These are phyloP conservation scores for Moesziomyces sp. DNA, from an alignment of 1,284 basidiomycete genomes.

Conservation along the genomic window DNA sequence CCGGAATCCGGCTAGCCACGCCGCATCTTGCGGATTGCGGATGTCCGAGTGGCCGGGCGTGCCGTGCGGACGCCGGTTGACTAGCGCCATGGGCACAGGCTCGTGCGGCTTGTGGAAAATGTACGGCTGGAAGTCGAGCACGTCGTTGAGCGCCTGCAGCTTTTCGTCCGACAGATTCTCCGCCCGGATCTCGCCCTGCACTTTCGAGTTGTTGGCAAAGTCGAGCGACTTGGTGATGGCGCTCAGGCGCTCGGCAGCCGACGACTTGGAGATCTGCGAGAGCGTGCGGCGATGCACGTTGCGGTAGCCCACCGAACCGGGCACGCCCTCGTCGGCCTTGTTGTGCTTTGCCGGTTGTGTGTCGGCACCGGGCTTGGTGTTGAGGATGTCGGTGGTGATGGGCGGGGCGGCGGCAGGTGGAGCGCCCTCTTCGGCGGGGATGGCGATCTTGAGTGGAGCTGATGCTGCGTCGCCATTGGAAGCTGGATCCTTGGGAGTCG, in stretches of 20 bases:
- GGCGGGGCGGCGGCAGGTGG: constrained; percentile 11
- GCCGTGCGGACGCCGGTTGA: constrained; percentile 77
- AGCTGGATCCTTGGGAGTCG: constrained; percentile 1
- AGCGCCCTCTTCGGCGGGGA: constrained; percentile 1
- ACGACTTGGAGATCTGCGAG: constrained; percentile 54
- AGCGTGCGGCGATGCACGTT: constrained; percentile 48
- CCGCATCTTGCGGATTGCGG: constrained; percentile 77
- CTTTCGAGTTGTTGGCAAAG: constrained; percentile 66
- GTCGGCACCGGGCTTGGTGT: constrained; percentile 2
- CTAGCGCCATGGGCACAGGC: constrained; percentile 79
- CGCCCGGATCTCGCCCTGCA: constrained; percentile 60
- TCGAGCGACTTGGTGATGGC: constrained; percentile 63
- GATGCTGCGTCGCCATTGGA: background rate
- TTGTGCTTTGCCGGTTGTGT: background rate
- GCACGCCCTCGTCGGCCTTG: constrained; percentile 37
- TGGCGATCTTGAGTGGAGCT: too few relatives aligned
- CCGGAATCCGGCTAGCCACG: constrained; percentile 79
- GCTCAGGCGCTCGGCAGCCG: constrained; percentile 56
- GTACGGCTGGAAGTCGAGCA: constrained; percentile 62
- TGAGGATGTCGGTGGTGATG: constrained; percentile 16
- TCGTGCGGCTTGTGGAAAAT: constrained; percentile 61
- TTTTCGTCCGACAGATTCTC: constrained; percentile 38
- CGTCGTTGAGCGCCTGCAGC: constrained; percentile 34
- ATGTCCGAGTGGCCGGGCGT: constrained; percentile 73
- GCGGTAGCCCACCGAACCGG: constrained; percentile 55